Evolutionary conservation across 768 basidiomycete genomes (phyloP), one percentile per base, ranked within the genome.

Genomic region (Mycena sanguinolenta): DNA sequence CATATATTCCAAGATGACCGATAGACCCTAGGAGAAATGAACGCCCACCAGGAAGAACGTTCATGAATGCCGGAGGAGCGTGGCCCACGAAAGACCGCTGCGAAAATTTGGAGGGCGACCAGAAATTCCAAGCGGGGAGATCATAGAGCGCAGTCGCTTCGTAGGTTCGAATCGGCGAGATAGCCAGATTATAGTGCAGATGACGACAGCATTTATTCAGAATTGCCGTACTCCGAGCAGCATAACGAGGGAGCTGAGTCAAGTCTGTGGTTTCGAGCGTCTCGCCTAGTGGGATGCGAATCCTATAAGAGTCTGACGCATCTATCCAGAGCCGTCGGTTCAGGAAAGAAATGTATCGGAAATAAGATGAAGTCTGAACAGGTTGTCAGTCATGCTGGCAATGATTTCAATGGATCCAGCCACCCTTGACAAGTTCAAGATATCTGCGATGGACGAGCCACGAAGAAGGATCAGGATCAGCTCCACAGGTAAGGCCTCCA

Each of bases 1-100:
- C 72, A 53, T 70, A 70, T 17, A 73, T 39, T 19, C 67, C 72
- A 16, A 73, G 68, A 67, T 67, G 68, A 13, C 30, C 61, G n/a
- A 63, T n/a, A 8, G 65, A 57, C 1, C 72, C 69, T 34, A 70
- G 25, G 23, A 73, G 54, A 36, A 73, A 67, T 23, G 69, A 39
- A 42, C 53, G 68, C 0, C 72, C 72, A 32, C 72, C 72, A 5
- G 72, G 72, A 4, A 73, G 69, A 16, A 73, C 28, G 57, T 58
- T 67, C 19, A 73, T 61, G 21, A 70, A 63, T 14, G 64, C 34
- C 49, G 72, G 72, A 32, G 68, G 69, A 1, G 23, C 30, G 58
- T 66, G 72, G 44, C 68, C 68, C 12, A 64, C 1, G n/a, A 63
- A 67, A 2, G 72, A 59, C 14, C 12, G 62, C 32, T 58, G 49